A percentile compares a stretch with the other conserved stretches of the same genome.
These are phyloP conservation scores for Massarina eburnea DNA, from an alignment of 2,329 filamentous ascomycete genomes.

Conservation along the genomic window DNA sequence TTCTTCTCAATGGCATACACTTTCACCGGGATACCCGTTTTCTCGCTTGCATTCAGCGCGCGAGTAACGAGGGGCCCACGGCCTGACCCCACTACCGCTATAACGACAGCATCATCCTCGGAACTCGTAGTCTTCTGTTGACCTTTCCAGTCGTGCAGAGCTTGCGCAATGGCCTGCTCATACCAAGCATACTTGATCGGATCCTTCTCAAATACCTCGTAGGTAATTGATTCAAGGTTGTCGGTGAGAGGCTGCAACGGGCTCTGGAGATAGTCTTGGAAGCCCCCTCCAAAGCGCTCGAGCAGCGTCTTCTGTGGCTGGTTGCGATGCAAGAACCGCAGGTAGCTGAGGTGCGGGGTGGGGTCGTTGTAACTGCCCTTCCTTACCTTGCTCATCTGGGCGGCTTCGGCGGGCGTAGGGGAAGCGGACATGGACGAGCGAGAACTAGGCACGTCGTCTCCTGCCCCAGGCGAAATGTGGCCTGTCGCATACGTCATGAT, in stretches of 20 bases:
- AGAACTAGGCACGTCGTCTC: slow-evolving; percentile 38
- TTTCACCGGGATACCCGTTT: slow-evolving; percentile 75
- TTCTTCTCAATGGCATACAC: slow-evolving; percentile 98
- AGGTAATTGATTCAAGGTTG: slow-evolving; percentile 95
- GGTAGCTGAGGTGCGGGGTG: slow-evolving; percentile 73
- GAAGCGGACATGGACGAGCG: slow-evolving; percentile 26
- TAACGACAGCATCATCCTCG: slow-evolving; percentile 70
- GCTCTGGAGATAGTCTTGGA: slow-evolving; percentile 94
- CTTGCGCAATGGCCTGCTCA: slow-evolving; percentile 78
- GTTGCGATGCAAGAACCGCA: slow-evolving; percentile 79
- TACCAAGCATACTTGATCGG: slow-evolving; percentile 98
- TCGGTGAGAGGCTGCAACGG: slow-evolving; percentile 93
- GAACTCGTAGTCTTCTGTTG: slow-evolving; percentile 75
- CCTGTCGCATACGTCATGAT: slow-evolving; percentile 41
- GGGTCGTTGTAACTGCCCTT: slow-evolving; percentile 56
- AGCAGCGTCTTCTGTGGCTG: slow-evolving; percentile 68
- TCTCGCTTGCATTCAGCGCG: slow-evolving; percentile 76
- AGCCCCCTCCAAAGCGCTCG: slow-evolving; percentile 69
- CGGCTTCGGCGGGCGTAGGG: slow-evolving; percentile 71
- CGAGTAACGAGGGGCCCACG: slow-evolving; percentile 89
- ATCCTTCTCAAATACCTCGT: slow-evolving; percentile 98
- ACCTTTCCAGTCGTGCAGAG: slow-evolving; percentile 75
- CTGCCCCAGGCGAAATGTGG: slow-evolving; percentile 47
- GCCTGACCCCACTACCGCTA: slow-evolving; percentile 91
- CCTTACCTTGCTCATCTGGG: slow-evolving; percentile 42